These are phyloP conservation scores for Aspergillus brasiliensis DNA, from an alignment of 2,329 filamentous ascomycete genomes.

Conservation along the genomic window DNA sequence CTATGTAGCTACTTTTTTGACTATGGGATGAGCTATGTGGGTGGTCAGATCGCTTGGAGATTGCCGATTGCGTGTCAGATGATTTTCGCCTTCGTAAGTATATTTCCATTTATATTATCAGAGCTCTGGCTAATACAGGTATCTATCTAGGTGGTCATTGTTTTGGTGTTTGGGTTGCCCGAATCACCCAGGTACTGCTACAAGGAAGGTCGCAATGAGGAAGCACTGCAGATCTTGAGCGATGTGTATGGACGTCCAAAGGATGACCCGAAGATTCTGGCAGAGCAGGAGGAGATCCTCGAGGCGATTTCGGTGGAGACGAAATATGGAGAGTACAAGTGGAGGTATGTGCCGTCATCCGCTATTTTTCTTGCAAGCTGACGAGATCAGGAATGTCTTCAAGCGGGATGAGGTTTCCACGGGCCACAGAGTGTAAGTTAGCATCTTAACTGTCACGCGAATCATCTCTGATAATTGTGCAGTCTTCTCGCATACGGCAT, in stretches of 20 bases:
- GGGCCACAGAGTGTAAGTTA: conserved; percentile 41
- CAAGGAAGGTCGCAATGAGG: conserved; percentile 41
- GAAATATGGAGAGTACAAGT: conserved; percentile 37
- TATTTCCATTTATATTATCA: conserved; percentile 31
- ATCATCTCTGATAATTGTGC: background rate
- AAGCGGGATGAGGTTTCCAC: conserved; percentile 47
- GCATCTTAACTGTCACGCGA: background rate
- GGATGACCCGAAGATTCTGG: conserved; percentile 25
- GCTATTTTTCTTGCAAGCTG: background rate
- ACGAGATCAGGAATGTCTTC: conserved; percentile 34
- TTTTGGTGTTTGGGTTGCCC: conserved; percentile 29
- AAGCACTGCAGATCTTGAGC: conserved; percentile 30
- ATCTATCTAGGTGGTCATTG: conserved; percentile 18
- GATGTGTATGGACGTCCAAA: conserved; percentile 28
- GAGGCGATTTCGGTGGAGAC: conserved; percentile 48
- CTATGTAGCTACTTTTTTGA: conserved; percentile 31
- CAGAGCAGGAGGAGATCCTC: conserved; percentile 42
- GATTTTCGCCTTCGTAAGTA: conserved; percentile 46
- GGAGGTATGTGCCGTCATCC: conserved; percentile 21
- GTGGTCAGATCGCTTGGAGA: conserved; percentile 50
- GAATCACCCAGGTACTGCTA: conserved; percentile 49
- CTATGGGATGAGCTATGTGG: conserved; percentile 38
- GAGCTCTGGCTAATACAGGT: background rate
- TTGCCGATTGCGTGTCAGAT: conserved; percentile 52
- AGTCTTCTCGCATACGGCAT: conserved; percentile 49